A percentile compares a stretch with the other conserved stretches of the same genome.
Evolutionary conservation across 1,139 yeast species (phyloP).

Genomic region (Pichia sp.): DNA sequence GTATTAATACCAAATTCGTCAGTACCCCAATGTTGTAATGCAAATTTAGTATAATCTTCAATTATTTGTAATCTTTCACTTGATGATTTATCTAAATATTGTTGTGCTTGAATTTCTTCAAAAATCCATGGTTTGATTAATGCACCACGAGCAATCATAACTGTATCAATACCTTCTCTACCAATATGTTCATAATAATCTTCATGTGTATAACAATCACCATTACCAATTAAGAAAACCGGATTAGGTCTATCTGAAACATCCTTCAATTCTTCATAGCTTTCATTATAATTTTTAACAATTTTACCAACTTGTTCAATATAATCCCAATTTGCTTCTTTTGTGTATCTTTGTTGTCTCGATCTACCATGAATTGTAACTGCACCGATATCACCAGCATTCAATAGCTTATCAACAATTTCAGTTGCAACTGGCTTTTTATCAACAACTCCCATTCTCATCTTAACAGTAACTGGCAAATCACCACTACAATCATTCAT

Average conservation of each 20-base stretch:
- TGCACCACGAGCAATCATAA: conserved; percentile 98
- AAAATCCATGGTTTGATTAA: conserved; percentile 98
- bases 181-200: conserved; percentile 83
- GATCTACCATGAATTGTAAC: conserved; percentile 95
- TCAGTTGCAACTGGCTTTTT: conserved; percentile 78
- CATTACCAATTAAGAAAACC: conserved; percentile 77
- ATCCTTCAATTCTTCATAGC: conserved; percentile 51
- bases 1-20: conserved; percentile 90
- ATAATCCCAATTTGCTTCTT: conserved; percentile 90
- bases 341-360: conserved; percentile 89
- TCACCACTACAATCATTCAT: conserved; percentile 89
- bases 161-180: conserved; percentile 74
- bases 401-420: conserved; percentile 59
- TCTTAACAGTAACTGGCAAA: conserved; percentile 83
- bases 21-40: conserved; percentile 96
- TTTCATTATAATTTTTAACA: conserved; percentile 53
- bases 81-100: conserved; percentile 86
- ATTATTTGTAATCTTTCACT: conserved; percentile 77
- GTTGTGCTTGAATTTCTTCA: conserved; percentile 87
- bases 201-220: conserved; percentile 79
- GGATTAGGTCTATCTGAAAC: conserved; percentile 40
- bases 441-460: conserved; percentile 87
- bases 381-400: conserved; percentile 68
- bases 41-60: conserved; percentile 62
- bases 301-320: conserved; percentile 66